Base-by-base conservation (phyloP, 192 early-diverging fungal species). In the Backusella psychrophila region DNA sequence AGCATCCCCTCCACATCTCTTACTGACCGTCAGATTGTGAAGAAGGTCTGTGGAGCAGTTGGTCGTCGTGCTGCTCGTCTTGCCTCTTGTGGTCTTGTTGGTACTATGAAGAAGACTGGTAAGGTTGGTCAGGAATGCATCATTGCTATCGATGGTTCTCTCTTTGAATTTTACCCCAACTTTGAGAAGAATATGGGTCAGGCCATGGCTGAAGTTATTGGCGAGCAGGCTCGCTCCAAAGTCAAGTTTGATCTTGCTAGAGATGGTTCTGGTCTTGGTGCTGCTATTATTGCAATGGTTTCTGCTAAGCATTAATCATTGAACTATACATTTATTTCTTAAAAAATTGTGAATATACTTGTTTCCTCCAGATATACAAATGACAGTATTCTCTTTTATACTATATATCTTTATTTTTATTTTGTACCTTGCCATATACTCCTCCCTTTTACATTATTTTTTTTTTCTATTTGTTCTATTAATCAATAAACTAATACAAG, bases 201-300 rank as follows among this genome's bases (percentile, higher is more conserved):
- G 39, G 91, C 93, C 9, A 81, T 96, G 53, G 81, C 84, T 67
- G 94, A 94, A 83, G 80, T 95, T 66, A 85, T 97, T 78, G 93
- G 95, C 0, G 65, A 77, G 3, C 78, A 81, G 9, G 85, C 88
- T 71, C 39, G 70, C 17, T 87, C 92, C 71, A 92, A 92, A 78
- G 85, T 94, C 72, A 80, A 84, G 15, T 87, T 96, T 46, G 90
- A 81, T 19, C 87, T 92, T 76, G 90, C 93, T 65, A 88, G 89
- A 73, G 94, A 96, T 86, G 94, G 95, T 15, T 91, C 91, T 56
- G 93, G 97, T 75, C 87, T 95, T 33, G 96, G 97, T 63, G 88
- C 88, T 19, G 88, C 84, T 53, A 80, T 88, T 5, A 82, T 84
- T 77, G 84, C 85, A 23, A 76, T 85, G 74, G 66, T 84, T 23